Evolutionary conservation across 805 yeast species (phyloP).

Genomic region (Starmerella stellata): DNA sequence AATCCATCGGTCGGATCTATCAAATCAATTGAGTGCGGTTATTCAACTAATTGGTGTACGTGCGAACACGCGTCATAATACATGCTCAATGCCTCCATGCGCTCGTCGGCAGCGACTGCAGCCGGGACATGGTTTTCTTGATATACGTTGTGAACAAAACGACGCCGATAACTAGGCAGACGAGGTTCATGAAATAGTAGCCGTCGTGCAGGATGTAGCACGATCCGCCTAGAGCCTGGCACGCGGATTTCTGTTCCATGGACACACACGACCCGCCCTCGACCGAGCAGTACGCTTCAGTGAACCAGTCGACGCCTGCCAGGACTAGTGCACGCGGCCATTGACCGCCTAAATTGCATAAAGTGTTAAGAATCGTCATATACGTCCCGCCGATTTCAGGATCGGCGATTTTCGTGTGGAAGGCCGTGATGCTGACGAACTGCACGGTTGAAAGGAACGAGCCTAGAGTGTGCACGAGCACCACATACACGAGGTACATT

Average conservation of each 20-base stretch:
- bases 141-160: slow-evolving; percentile 48
- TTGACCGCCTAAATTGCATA: slow-evolving; percentile 87
- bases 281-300: slow-evolving; percentile 39
- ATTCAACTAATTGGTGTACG: too few relatives aligned
- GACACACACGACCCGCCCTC: slow-evolving; percentile 22
- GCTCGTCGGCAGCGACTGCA: slow-evolving; percentile 55
- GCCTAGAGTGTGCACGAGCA: slow-evolving; percentile 64
- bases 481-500: slow-evolving; percentile 48
- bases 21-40: too few relatives aligned
- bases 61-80: too few relatives aligned
- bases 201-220: slow-evolving; percentile 53
- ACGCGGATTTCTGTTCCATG: slow-evolving; percentile 30
- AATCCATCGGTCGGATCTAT: too few relatives aligned
- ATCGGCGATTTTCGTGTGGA: slow-evolving; percentile 89
- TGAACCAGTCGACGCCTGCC: slow-evolving; percentile 60
- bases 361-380: slow-evolving; percentile 87
- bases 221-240: slow-evolving; percentile 38
- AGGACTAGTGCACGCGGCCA: slow-evolving; percentile 86
- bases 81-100: slow-evolving; percentile 38
- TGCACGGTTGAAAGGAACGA: slow-evolving; percentile 90
- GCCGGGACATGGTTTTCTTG: slow-evolving; percentile 36
- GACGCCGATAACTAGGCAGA: slow-evolving; percentile 55
- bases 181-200: slow-evolving; percentile 54
- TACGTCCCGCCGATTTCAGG: slow-evolving; percentile 94
- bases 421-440: slow-evolving; percentile 84